Evolutionary conservation across 2,329 filamentous ascomycete genomes (phyloP).

Genomic region (Phialocephala subalpina): DNA sequence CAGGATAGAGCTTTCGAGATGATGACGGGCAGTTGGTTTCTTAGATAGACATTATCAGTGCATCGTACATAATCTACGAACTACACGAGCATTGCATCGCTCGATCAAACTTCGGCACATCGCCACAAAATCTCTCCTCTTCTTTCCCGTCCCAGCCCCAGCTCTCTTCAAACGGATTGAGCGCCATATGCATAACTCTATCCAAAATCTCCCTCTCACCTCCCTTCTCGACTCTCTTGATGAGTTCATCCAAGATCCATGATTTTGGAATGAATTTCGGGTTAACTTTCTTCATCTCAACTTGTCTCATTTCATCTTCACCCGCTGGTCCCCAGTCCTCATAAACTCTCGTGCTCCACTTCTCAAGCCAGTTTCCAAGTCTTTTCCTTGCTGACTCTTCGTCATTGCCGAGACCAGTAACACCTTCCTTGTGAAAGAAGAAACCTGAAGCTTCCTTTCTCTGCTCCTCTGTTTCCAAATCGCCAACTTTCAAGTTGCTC

Average conservation of each 20-base stretch:
- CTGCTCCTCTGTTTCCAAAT: conserved; percentile 70
- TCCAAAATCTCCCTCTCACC: conserved; percentile 81
- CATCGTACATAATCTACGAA: conserved; percentile 59
- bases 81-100: conserved; percentile 96
- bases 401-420: conserved; percentile 61
- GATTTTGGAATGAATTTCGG: conserved; percentile 91
- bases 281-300: conserved; percentile 85
- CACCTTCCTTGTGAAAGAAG: conserved; percentile 84
- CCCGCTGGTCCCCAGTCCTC: conserved; percentile 76
- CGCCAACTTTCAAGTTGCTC: conserved; percentile 65
- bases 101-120: conserved; percentile 80
- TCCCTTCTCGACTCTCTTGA: conserved; percentile 85
- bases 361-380: conserved; percentile 81
- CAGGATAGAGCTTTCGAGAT: neutral
- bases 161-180: conserved; percentile 83
- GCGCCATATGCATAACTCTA: conserved; percentile 81
- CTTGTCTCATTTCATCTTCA: conserved; percentile 68
- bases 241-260: conserved; percentile 94
- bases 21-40: neutral
- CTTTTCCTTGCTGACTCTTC: conserved; percentile 71
- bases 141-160: conserved; percentile 78
- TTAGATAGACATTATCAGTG: neutral
- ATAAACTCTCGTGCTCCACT: conserved; percentile 74
- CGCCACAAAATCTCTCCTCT: conserved; percentile 83
- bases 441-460: conserved; percentile 69